These are phyloP conservation scores for Gymnopus androsaceus DNA, from an alignment of 1,284 basidiomycete genomes.

Conservation along the genomic window DNA sequence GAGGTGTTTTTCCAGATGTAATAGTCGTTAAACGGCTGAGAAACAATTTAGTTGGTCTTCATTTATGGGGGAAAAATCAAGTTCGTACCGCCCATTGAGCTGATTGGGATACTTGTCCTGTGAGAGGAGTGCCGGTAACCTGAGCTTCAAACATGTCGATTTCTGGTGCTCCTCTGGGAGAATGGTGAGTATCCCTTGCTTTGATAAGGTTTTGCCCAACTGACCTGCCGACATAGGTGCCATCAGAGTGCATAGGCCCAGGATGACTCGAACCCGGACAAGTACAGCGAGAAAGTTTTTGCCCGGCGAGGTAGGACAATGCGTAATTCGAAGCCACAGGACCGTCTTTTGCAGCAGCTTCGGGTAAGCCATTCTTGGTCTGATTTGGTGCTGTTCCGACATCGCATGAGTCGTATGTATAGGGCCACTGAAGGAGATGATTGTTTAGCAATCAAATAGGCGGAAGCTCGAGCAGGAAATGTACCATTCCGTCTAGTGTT, in stretches of 20 bases:
- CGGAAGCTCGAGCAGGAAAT: slow-evolving; percentile 13
- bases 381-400: slow-evolving; percentile 66
- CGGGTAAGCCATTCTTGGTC: slow-evolving; percentile 33
- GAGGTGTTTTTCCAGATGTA: slow-evolving; percentile 50
- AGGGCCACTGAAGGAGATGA: slow-evolving; percentile 58
- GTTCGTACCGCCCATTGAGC: slow-evolving; percentile 59
- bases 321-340: slow-evolving; percentile 20
- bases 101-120: slow-evolving; percentile 45
- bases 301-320: slow-evolving; percentile 77
- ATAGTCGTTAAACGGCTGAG: slow-evolving; percentile 44
- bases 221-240: slow-evolving; percentile 66
- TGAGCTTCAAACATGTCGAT: slow-evolving; percentile 84
- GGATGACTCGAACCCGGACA: slow-evolving; percentile 83
- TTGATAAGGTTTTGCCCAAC: too few species aligned
- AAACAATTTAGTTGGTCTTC: background rate
- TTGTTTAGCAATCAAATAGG: background rate
- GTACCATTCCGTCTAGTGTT: slow-evolving; percentile 47
- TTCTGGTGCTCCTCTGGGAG: too few species aligned
- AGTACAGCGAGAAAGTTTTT: slow-evolving; percentile 79
- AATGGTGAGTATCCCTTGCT: too few species aligned
- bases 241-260: slow-evolving; percentile 67
- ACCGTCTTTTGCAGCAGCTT: slow-evolving; percentile 31
- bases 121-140: background rate
- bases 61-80: background rate
- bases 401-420: slow-evolving; percentile 77